A percentile compares a stretch with the other conserved stretches of the same genome.
Conservation (phyloP, 2,329 filamentous ascomycete species). For the Calonectria pseudoturangicola region DNA sequence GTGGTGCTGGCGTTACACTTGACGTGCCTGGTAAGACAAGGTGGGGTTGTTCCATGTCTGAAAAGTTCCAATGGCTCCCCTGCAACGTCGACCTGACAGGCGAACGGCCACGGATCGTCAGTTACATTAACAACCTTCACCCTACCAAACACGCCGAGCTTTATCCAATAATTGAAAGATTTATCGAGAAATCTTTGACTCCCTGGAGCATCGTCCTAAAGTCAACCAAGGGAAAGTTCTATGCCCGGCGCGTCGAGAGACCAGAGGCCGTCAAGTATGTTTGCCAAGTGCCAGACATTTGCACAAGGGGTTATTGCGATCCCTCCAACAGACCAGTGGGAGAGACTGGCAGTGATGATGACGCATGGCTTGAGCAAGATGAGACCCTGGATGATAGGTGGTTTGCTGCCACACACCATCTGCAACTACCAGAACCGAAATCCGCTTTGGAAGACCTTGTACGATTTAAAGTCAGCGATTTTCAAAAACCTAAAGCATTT, state of each 20-base stretch:
- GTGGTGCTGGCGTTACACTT: constrained; percentile 54
- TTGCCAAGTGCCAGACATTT: constrained; percentile 50
- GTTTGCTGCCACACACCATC: constrained; percentile 55
- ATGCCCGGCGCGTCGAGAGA: constrained; percentile 50
- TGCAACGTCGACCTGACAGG: constrained; percentile 66
- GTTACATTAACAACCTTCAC: constrained; percentile 74
- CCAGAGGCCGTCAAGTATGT: constrained; percentile 26
- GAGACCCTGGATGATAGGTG: constrained; percentile 50
- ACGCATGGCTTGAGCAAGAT: too few species aligned
- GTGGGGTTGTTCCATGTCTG: constrained; percentile 22
- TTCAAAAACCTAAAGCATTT: constrained; percentile 56
- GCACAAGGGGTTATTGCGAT: constrained; percentile 6
- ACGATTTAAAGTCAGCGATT: constrained; percentile 45
- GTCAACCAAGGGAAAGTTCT: constrained; percentile 54
- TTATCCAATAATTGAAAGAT: constrained; percentile 64
- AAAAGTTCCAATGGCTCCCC: constrained; percentile 68
- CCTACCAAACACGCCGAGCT: constrained; percentile 61
- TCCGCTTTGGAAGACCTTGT: constrained; percentile 14
- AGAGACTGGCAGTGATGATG: constrained; percentile 42
- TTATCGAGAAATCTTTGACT: constrained; percentile 64
- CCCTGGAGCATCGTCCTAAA: constrained; percentile 65
- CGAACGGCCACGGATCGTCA: constrained; percentile 63
- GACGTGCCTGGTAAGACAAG: background rate
- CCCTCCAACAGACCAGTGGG: constrained; percentile 26
- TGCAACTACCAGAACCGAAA: constrained; percentile 45